Base-by-base conservation (phyloP, 2,329 filamentous ascomycete genomes). In the Aspergillus spinulosporus region DNA sequence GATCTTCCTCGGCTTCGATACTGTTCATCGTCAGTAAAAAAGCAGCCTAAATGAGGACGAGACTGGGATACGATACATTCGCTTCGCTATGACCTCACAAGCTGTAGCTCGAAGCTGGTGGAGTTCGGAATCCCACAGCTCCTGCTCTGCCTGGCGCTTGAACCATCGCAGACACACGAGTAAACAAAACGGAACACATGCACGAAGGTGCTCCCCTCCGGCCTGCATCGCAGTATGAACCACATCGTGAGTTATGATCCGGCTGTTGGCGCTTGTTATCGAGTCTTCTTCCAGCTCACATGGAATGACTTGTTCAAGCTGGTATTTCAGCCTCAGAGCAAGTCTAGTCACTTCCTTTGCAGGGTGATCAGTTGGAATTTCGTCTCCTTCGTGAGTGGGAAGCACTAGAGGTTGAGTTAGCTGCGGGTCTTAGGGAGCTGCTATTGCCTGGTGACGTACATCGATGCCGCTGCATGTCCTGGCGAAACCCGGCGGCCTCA, bases 71-170 rank as follows among this genome's bases (percentile, higher is more conserved):
- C 29, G 15, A 48, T 72, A 79, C 77, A 85, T 79, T 49, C 83
- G 80, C 78, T 97, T 99, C 15, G 94, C 92, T 66, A 99, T 88
- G 47, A 97, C 87, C 72, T 97, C 92, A 69, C 92, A 96, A 11
- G 94, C 92, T 2, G 83, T 79, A 1, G 91, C 90, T 31, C 93
- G 85, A 37, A 94, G 78, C 42, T 87, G 77, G 71, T 96, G 90
- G 39, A 97, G 80, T 58, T 91, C 88, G 5, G 92, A 87, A 73
- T 99, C 93, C 91, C 93, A 99, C 2, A 97, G 84, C 79, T 99
- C 94, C 5, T 87, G 73, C 29, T 81, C 60, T 1, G 91, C 86
- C 76, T 97, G 92, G 59, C 84, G 85, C 69, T 84, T 87, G 75
- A 97, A 97, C 86, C 86, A 88, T 65, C 84, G 80, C 66, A 87